Evolutionary conservation across 2,329 filamentous ascomycete species (phyloP).

Genomic region (Pseudocercospora crystallina): DNA sequence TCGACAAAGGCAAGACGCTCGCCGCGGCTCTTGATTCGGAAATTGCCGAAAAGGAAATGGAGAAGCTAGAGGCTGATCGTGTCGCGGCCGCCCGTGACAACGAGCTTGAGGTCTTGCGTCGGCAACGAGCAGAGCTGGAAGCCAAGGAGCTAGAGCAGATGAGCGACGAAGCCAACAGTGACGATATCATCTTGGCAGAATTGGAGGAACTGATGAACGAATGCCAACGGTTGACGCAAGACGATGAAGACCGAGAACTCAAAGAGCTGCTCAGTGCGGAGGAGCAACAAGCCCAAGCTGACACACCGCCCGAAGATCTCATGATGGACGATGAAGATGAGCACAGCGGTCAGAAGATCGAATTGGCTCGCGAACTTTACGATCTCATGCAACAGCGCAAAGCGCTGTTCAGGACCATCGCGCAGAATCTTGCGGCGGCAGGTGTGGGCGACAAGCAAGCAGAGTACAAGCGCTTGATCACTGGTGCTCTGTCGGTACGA

Average conservation of each 20-base stretch:
- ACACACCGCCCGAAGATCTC: constrained; percentile 17
- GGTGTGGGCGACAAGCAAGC: constrained; percentile 70
- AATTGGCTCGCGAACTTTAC: constrained; percentile 57
- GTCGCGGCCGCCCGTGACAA: constrained; percentile 61
- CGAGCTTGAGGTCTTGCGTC: constrained; percentile 62
- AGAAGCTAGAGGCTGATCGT: constrained; percentile 47
- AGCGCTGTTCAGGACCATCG: constrained; percentile 65
- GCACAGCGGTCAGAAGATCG: constrained; percentile 54
- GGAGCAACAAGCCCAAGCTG: constrained; percentile 34
- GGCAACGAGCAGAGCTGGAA: constrained; percentile 52
- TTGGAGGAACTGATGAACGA: constrained; percentile 41
- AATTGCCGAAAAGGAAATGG: constrained; percentile 67
- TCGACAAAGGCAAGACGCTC: constrained; percentile 44
- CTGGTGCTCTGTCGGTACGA: constrained; percentile 65
- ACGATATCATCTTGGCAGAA: constrained; percentile 37
- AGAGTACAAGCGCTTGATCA: constrained; percentile 69
- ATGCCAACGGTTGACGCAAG: constrained; percentile 44
- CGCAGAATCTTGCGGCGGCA: constrained; percentile 65
- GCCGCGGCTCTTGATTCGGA: constrained; percentile 67
- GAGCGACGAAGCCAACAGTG: constrained; percentile 32
- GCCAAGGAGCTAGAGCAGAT: constrained; percentile 56
- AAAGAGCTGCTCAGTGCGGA: constrained; percentile 32
- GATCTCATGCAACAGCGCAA: constrained; percentile 60
- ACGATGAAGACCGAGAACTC: constrained; percentile 45
- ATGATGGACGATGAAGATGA: constrained; percentile 39